These are phyloP conservation scores for Colletotrichum siamense DNA, from an alignment of 2,329 filamentous ascomycete genomes.

Conservation along the genomic window DNA sequence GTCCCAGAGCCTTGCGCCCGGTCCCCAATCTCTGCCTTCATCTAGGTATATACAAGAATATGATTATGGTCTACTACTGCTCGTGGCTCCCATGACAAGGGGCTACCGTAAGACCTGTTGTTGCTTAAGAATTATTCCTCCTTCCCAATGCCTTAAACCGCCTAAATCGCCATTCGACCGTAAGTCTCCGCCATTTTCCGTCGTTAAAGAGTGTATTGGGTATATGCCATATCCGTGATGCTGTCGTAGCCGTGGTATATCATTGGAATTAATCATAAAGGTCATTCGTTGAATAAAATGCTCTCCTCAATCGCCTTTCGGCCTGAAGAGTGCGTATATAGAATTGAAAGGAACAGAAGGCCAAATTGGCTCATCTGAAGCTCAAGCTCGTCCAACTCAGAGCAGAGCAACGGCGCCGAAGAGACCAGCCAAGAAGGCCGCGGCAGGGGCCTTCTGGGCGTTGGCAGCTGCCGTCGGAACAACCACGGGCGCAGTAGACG, in stretches of 20 bases:
- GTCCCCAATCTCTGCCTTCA: background rate
- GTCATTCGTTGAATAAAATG: background rate
- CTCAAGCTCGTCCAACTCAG: conserved; percentile 23
- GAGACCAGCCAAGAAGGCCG: conserved; percentile 43
- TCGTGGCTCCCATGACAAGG: background rate
- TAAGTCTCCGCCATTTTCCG: background rate
- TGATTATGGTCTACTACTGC: background rate
- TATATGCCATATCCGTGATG: conserved; percentile 12
- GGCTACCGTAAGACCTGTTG: background rate
- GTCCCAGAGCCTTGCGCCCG: background rate
- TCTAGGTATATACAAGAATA: conserved; percentile 13
- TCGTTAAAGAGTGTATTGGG: conserved; percentile 6
- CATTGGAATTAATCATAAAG: background rate
- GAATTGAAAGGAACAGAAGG: background rate
- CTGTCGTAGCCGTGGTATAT: conserved; percentile 13
- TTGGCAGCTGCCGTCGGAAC: conserved; percentile 35
- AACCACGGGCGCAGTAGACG: conserved; percentile 24
- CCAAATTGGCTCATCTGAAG: background rate
- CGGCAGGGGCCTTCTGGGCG: conserved; percentile 36
- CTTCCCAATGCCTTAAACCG: background rate
- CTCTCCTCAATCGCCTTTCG: background rate
- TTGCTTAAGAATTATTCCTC: background rate
- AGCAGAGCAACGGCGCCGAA: conserved; percentile 42
- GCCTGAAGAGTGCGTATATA: background rate
- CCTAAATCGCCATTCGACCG: background rate